These are phyloP conservation scores for Fomes fomentarius DNA, from an alignment of 1,284 basidiomycete species.

Conservation along the genomic window DNA sequence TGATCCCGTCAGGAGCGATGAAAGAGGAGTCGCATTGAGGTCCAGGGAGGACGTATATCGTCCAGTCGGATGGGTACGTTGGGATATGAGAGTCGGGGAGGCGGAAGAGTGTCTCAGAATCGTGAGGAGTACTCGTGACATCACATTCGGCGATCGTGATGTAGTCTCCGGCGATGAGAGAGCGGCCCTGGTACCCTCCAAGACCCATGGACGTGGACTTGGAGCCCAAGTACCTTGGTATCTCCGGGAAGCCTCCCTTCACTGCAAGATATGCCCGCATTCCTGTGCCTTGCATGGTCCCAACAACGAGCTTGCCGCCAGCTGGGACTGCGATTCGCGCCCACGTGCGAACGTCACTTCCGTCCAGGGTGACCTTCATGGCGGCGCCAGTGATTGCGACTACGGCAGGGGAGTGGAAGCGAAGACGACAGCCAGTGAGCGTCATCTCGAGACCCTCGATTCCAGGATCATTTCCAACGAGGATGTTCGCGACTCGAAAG, in stretches of 20 bases:
- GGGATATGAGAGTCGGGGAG: slow-evolving; percentile 41
- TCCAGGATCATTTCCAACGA: slow-evolving; percentile 58
- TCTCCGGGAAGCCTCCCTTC: slow-evolving; percentile 61
- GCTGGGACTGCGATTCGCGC: slow-evolving; percentile 48
- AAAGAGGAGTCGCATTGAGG: slow-evolving; percentile 68
- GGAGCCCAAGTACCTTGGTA: slow-evolving; percentile 62
- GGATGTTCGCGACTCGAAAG: slow-evolving; percentile 60
- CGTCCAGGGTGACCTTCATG: slow-evolving; percentile 48
- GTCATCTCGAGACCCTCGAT: slow-evolving; percentile 64
- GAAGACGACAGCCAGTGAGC: slow-evolving; percentile 28
- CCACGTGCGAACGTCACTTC: slow-evolving; percentile 49
- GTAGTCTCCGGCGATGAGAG: slow-evolving; percentile 51
- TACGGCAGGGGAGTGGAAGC: slow-evolving; percentile 53
- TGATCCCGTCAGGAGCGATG: slow-evolving; percentile 50
- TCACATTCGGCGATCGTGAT: slow-evolving; percentile 41
- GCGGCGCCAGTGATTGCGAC: slow-evolving; percentile 62
- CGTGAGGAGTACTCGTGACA: neutral
- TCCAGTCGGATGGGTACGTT: slow-evolving; percentile 52
- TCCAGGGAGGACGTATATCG: slow-evolving; percentile 58
- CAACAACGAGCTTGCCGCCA: slow-evolving; percentile 47
- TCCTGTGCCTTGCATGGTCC: slow-evolving; percentile 35
- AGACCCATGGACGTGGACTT: slow-evolving; percentile 64
- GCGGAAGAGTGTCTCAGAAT: slow-evolving; percentile 10
- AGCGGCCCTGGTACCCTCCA: slow-evolving; percentile 67
- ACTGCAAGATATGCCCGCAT: slow-evolving; percentile 62